Conservation (phyloP, 768 basidiomycete species). For the Phanerochaete sordida region DNA sequence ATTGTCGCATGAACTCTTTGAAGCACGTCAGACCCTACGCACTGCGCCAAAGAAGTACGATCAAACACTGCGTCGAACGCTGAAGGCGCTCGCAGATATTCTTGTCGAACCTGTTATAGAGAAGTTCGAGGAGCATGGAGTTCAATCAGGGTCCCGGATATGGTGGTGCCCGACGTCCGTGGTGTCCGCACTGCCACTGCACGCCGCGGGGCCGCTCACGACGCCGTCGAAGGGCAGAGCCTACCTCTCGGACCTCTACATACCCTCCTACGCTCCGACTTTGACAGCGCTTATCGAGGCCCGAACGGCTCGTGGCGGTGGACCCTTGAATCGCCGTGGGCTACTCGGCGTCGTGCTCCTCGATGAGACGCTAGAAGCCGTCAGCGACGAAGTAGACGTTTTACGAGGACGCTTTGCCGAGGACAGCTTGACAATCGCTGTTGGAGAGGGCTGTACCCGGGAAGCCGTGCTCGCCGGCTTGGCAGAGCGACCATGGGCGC, state of each 20-base stretch:
- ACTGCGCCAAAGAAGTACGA: background rate
- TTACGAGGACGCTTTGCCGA: background rate
- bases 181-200: background rate
- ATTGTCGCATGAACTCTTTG: background rate
- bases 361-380: background rate
- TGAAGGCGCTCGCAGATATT: background rate
- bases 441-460: background rate
- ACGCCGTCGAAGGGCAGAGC: background rate
- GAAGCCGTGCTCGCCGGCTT: constrained; percentile 11
- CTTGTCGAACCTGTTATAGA: background rate
- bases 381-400: background rate
- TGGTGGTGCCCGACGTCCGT: constrained; percentile 6
- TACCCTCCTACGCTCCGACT: constrained; percentile 30
- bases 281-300: constrained; percentile 18
- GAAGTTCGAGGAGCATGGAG: background rate
- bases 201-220: constrained; percentile 25
- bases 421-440: background rate
- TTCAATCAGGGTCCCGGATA: background rate
- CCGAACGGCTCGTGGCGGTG: constrained; percentile 1
- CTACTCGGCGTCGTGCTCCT: background rate
- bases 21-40: background rate
- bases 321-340: constrained; percentile 3
- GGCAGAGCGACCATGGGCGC: constrained; percentile 16
- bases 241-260: constrained; percentile 19
- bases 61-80: background rate